A percentile compares a stretch with the other conserved stretches of the same genome.
Conservation (phyloP, 1,139 yeast species). For the Diutina catenulata region DNA sequence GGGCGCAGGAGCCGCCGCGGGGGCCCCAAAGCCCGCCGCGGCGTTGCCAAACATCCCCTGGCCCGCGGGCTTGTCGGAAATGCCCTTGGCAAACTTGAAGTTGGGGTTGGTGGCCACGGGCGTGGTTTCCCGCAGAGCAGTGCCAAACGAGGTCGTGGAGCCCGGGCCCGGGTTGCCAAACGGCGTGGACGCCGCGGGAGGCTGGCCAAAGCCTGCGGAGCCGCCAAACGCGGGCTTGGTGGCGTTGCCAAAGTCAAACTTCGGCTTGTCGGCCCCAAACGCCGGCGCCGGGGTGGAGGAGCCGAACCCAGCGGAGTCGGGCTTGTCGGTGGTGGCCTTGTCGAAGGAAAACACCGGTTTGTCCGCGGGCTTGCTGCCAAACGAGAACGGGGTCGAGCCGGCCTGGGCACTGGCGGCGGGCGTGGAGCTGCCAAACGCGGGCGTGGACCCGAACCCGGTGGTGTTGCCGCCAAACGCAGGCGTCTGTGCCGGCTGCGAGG, state of each 20-base stretch:
- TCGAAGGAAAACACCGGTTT: too few species aligned
- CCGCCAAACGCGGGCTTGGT: background rate
- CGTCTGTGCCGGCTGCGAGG: too few species aligned
- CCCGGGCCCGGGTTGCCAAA: background rate
- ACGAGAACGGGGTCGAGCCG: too few species aligned
- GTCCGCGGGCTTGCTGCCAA: background rate
- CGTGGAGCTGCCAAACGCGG: too few species aligned
- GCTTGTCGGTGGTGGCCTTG: background rate
- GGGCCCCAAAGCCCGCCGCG: background rate
- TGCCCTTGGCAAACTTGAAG: slow-evolving; percentile 3
- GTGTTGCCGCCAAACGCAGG: too few species aligned
- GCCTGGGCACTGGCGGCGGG: too few species aligned
- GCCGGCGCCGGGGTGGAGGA: background rate
- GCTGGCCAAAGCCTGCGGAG: background rate
- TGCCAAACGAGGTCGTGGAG: background rate
- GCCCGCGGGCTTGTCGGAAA: too few species aligned
- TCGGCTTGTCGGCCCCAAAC: background rate
- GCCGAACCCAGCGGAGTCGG: background rate
- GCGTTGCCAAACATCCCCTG: too few species aligned
- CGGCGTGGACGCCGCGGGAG: background rate
- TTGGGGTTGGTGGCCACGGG: slow-evolving; percentile 1
- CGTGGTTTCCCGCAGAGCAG: background rate
- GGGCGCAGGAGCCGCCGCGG: background rate
- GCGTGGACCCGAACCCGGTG: too few species aligned
- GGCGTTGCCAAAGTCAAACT: background rate